phyloP scores from a whole-genome alignment of 768 basidiomycete genomes.

The Lanmaoa pseudosensibilis region DNA sequence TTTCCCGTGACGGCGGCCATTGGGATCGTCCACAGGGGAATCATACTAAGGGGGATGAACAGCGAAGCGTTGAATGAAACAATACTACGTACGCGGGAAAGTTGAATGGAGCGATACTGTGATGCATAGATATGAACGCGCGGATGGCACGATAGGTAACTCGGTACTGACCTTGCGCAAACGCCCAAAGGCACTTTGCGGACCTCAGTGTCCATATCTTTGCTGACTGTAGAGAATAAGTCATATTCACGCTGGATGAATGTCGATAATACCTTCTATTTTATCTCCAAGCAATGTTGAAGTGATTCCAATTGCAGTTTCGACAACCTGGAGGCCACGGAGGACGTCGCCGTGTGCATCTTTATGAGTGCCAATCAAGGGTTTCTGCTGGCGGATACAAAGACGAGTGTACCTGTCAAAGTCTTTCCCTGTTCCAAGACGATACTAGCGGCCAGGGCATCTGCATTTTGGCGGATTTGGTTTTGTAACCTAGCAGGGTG shows the following conservation, averaged over 20 bases:
- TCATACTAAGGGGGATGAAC: slow-evolving; percentile 60
- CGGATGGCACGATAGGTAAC: not conserved
- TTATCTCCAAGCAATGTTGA: slow-evolving; percentile 87
- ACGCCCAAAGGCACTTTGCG: slow-evolving; percentile 86
- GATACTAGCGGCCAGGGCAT: slow-evolving; percentile 84
- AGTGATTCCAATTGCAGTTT: slow-evolving; percentile 78
- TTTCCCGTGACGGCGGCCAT: slow-evolving; percentile 90
- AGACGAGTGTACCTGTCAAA: slow-evolving; percentile 56
- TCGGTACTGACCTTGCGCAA: slow-evolving; percentile 54
- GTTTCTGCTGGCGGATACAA: not conserved
- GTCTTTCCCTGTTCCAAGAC: slow-evolving; percentile 98
- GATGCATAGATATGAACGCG: slow-evolving; percentile 1
- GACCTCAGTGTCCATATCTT: slow-evolving; percentile 94
- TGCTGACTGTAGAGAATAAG: slow-evolving; percentile 60
- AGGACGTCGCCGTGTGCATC: slow-evolving; percentile 96
- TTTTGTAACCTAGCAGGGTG: slow-evolving; percentile 69
- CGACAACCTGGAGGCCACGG: slow-evolving; percentile 88
- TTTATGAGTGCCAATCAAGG: slow-evolving; percentile 24
- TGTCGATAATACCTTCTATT: slow-evolving; percentile 66
- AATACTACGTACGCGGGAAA: slow-evolving; percentile 70
- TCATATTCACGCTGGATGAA: not conserved
- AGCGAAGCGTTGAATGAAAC: not conserved
- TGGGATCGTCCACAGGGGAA: slow-evolving; percentile 94
- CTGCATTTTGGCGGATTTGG: slow-evolving; percentile 80
- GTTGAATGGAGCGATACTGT: slow-evolving; percentile 82